These are phyloP conservation scores for Fusarium hostae DNA, from an alignment of 2,329 filamentous ascomycete species.

Conservation along the genomic window DNA sequence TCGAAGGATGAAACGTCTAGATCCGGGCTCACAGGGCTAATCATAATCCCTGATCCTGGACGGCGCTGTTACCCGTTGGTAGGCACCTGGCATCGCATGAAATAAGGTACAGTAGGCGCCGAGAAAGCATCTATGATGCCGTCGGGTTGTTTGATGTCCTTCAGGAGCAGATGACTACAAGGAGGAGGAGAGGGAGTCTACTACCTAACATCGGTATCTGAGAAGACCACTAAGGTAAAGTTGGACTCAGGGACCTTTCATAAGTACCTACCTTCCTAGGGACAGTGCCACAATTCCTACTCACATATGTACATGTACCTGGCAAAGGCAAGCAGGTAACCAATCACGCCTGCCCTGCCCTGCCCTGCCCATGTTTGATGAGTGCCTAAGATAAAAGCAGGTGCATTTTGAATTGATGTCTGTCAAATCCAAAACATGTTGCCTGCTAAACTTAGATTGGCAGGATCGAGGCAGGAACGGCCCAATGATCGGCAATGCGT, in stretches of 20 bases:
- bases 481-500: constrained; percentile 32
- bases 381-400: constrained; percentile 4
- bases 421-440: background rate
- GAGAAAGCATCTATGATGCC: background rate
- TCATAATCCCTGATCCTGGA: constrained; percentile 38
- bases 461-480: constrained; percentile 18
- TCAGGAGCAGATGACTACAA: constrained; percentile 1
- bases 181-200: background rate
- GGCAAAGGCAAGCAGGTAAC: background rate
- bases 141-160: background rate
- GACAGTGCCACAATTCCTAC: background rate
- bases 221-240: background rate
- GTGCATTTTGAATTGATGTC: background rate
- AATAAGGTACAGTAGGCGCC: constrained; percentile 17
- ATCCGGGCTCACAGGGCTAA: constrained; percentile 23
- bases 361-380: background rate
- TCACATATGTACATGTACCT: background rate
- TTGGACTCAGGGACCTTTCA: no score
- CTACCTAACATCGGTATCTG: background rate
- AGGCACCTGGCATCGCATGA: constrained; percentile 13
- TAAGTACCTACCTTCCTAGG: background rate
- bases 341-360: constrained; percentile 6
- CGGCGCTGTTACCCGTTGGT: constrained; percentile 1
- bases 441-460: constrained; percentile 25
- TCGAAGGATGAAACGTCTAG: constrained; percentile 44